Evolutionary conservation across 2,329 filamentous ascomycete genomes (phyloP), one percentile per base, ranked within the genome.

Genomic region (Pezicula rhizophila): DNA sequence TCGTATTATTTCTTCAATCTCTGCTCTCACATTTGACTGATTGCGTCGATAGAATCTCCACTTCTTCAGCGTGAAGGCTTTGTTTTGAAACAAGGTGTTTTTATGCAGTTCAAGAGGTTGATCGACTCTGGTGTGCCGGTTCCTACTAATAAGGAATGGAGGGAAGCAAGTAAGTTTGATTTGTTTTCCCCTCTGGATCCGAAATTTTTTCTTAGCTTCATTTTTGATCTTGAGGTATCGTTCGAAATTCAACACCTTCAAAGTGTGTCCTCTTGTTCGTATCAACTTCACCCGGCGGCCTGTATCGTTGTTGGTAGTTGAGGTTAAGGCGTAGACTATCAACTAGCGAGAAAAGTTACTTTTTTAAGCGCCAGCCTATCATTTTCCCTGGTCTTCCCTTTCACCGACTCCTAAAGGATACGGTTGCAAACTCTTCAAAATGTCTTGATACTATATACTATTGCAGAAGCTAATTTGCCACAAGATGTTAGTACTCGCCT

Each of bases 141-240:
- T 20, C 72, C 71, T 0, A 73, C 69, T 11, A 72, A 72, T 51
- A 57, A 61, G 1, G 64, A 75, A 53, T 76, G 70, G 72, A 66
- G 72, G n/a, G 72, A 76, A 52, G 51, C 51, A 43, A 52, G 51
- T 55, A 26, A 55, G 53, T 55, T 8, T 23, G 5, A 4, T 37
- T 12, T 14, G 11, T 25, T 25, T 38, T 8, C n/a, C n/a, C 5
- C 20, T 5, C 20, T 23, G 1, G 6, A 1, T 23, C 3, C 4
- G 23, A 23, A 4, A 4, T 7, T 23, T 7, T 23, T 3, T 23
- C 1, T 23, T 7, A 7, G 23, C 23, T 7, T 5, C 6, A 7
- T 4, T 4, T 23, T 7, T 23, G 5, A 3, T 23, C 5, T 5
- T 23, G 20, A 5, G 20, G 5, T 5, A 5, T 23, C 3, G 3